phyloP scores from a whole-genome alignment of 129 eudicot genomes.

The Pittosporum tobira region DNA sequence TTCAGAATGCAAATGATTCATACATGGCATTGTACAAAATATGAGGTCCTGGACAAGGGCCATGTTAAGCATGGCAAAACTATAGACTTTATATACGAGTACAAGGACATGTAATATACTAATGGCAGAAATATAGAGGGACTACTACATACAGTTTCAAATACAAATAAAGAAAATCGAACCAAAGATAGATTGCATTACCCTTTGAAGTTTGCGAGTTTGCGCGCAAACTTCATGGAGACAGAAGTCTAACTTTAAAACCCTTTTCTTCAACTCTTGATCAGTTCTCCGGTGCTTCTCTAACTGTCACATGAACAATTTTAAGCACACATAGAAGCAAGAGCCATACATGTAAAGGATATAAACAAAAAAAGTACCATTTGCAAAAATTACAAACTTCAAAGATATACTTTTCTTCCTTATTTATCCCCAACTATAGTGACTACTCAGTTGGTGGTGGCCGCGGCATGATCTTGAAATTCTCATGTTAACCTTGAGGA shows the following conservation, averaged over 20 bases:
- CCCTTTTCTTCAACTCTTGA: conserved; percentile 87
- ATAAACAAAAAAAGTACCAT: too few species aligned
- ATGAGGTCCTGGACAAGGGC: neutral
- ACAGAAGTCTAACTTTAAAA: conserved; percentile 85
- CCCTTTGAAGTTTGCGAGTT: conserved; percentile 92
- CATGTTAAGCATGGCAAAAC: neutral
- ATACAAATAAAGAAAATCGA: neutral
- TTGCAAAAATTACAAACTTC: too few species aligned
- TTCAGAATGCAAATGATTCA: too few species aligned
- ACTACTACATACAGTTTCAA: too few species aligned
- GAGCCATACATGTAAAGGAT: neutral
- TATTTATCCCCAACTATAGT: too few species aligned
- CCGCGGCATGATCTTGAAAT: too few species aligned
- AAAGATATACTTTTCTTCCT: too few species aligned
- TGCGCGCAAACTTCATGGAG: conserved; percentile 96
- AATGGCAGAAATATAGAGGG: too few species aligned
- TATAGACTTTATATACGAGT: neutral
- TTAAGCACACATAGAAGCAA: neutral
- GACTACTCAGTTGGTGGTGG: too few species aligned
- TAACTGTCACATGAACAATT: conserved; percentile 33
- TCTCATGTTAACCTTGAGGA: too few species aligned
- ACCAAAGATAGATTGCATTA: conserved; percentile 17
- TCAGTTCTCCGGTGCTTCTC: conserved; percentile 91
- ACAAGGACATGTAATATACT: too few species aligned
- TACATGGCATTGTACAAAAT: too few species aligned